These are phyloP conservation scores for Annulohypoxylon truncatum DNA, from an alignment of 2,329 filamentous ascomycete genomes.

Conservation along the genomic window DNA sequence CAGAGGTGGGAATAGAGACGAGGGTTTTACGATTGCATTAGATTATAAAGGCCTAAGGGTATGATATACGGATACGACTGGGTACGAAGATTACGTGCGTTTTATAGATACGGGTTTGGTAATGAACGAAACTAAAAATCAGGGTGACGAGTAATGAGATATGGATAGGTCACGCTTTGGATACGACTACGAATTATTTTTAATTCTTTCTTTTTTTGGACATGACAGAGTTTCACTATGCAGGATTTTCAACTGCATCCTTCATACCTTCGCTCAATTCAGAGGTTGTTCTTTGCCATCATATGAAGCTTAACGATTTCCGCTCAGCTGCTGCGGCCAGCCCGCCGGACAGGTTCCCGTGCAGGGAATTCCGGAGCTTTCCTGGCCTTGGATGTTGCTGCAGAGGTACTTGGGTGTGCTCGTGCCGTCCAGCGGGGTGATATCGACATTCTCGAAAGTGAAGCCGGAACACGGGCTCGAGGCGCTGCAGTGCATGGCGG, in stretches of 20 bases:
- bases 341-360: slow-evolving; percentile 53
- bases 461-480: slow-evolving; percentile 58
- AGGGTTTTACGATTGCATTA: not conserved
- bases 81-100: slow-evolving; percentile 28
- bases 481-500: slow-evolving; percentile 58
- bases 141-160: slow-evolving; percentile 33
- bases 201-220: not conserved
- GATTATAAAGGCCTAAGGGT: not conserved
- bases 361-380: slow-evolving; percentile 50
- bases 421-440: slow-evolving; percentile 55
- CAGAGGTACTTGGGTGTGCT: slow-evolving; percentile 57
- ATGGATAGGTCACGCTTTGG: slow-evolving; percentile 5
- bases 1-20: slow-evolving; percentile 64
- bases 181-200: not conserved
- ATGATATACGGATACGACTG: slow-evolving; percentile 7
- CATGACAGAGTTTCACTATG: not conserved
- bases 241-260: not conserved
- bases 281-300: too few relatives aligned
- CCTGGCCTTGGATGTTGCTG: slow-evolving; percentile 56
- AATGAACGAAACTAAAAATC: slow-evolving; percentile 12
- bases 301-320: slow-evolving; percentile 39
- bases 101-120: slow-evolving; percentile 18
- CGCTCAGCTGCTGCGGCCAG: slow-evolving; percentile 54
- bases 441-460: slow-evolving; percentile 59
- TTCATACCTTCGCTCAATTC: too few relatives aligned